Evolutionary conservation across 148 eudicot species (phyloP), one percentile per base, ranked within the genome.

Genomic region (Spergularia marina): DNA sequence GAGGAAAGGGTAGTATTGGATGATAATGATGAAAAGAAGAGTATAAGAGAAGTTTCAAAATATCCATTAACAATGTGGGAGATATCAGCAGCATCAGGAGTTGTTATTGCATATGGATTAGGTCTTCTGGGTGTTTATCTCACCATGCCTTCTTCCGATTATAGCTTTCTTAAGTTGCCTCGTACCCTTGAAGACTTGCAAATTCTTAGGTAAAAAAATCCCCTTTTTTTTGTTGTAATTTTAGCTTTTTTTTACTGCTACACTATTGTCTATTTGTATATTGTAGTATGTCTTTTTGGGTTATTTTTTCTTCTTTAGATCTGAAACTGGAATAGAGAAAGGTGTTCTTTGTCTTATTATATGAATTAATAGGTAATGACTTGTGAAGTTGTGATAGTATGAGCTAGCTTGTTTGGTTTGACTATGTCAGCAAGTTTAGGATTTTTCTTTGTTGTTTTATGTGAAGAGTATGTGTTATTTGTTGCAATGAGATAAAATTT

Each of bases 131-230:
- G 87, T 61, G 90, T 94, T 74, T 94, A 91, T 74, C 76, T 90
- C 3, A 94, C 98, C 56, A 80, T 94, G 92, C 98, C 98, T 6
- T 87, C 85, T 59, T 91, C 97, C 58, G 98, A 94, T 87, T 94
- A 94, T 83, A 90, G 93, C 83, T 94, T 94, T 85, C 96, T 94
- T 68, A 94, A 94, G 86, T 86, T 94, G 49, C 98, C 98, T 60
- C 89, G 86, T 36, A 82, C 74, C 62, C 86, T 91, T 34, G 81
- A 91, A 70, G 98, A 94, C 73, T 84, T 94, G 71, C 97, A 89
- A 74, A 84, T 91, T 74, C 92, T 94, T 70, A 87, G 89, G 98
- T 94, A 84, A 40, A 41, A 34, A 53, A 4, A 41, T 18, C 6
- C 30, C n/a, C 3, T 15, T 64, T 36, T 64, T 6, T 30, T 3